Base-by-base conservation (phyloP, 768 basidiomycete species). In the Leccinum rimulosum region DNA sequence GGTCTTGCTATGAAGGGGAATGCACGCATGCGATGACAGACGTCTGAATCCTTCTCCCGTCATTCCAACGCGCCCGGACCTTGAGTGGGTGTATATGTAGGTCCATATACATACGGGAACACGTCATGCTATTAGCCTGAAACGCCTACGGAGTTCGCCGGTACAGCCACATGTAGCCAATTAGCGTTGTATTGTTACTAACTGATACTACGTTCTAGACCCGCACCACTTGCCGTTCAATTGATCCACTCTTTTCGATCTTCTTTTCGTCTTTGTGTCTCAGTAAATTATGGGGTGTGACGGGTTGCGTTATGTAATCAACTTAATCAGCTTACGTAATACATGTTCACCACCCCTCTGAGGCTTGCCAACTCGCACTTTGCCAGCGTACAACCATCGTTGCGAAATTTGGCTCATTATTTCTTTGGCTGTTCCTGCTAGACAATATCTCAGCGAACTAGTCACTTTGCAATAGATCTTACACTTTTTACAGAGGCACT, bases 301-400 rank as follows among this genome's bases (percentile, higher is more conserved):
- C n/a, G n/a, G 43, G 8, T 22, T 31, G 28, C 11, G 15, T 64
- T 64, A 64, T 38, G 27, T 66, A 67, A 67, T 17, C 36, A 4
- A n/a, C 27, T 19, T 45, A 12, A 31, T n/a, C 6, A 4, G 0
- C 5, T 67, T 66, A 66, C 25, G 38, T 67, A 66, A 68, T 58
- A 15, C 19, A 11, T 19, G 43, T 45, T 45, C 6, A 43, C 40
- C 40, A n/a, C 43, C 43, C 43, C 38, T 36, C 15, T 36, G 36
- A 36, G 15, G 15, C 36, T 36, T 36, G 14, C 35, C 35, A 14
- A 36, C 14, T 36, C 6, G 36, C 31, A 33, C 31, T 38, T 38
- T 38, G 25, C 19, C 9, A 27, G 55, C 12, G 30, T 47, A 25
- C 45, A 1, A 43, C n/a, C n/a, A 40, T n/a, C 40, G 8, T 19